These are phyloP conservation scores for Hygrocybe punicea DNA, from an alignment of 768 basidiomycete species.

Conservation along the genomic window DNA sequence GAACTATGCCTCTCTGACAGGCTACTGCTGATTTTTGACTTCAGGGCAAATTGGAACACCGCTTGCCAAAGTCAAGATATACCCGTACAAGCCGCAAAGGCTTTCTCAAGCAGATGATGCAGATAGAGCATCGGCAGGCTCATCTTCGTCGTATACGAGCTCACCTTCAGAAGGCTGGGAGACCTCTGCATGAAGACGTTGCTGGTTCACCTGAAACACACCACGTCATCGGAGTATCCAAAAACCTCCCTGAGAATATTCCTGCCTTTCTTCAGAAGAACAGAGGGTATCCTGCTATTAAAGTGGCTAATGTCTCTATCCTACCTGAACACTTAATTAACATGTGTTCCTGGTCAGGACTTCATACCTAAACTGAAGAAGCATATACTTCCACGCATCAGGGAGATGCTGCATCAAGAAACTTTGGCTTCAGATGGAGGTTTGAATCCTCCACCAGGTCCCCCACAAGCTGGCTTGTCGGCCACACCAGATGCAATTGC, in stretches of 20 bases:
- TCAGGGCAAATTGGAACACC: constrained; percentile 38
- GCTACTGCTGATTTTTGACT: background rate
- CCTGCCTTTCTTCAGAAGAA: constrained; percentile 1
- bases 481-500: constrained; percentile 13
- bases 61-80: constrained; percentile 29
- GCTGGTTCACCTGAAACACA: background rate
- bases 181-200: background rate
- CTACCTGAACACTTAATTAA: background rate
- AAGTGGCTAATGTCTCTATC: background rate
- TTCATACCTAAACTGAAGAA: constrained; percentile 27
- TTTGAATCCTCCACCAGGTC: background rate
- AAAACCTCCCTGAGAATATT: constrained; percentile 8
- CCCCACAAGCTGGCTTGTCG: constrained; percentile 12
- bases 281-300: constrained; percentile 4
- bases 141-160: constrained; percentile 7
- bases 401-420: background rate
- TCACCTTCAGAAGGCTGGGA: background rate
- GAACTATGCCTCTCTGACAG: background rate
- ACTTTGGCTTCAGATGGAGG: background rate
- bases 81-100: constrained; percentile 26
- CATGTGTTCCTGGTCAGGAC: constrained; percentile 12
- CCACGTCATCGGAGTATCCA: constrained; percentile 23
- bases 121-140: constrained; percentile 8
- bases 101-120: constrained; percentile 21
- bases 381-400: constrained; percentile 24